Conservation (phyloP, 208 protist genomes). For the Acanthamoeba sp. region DNA sequence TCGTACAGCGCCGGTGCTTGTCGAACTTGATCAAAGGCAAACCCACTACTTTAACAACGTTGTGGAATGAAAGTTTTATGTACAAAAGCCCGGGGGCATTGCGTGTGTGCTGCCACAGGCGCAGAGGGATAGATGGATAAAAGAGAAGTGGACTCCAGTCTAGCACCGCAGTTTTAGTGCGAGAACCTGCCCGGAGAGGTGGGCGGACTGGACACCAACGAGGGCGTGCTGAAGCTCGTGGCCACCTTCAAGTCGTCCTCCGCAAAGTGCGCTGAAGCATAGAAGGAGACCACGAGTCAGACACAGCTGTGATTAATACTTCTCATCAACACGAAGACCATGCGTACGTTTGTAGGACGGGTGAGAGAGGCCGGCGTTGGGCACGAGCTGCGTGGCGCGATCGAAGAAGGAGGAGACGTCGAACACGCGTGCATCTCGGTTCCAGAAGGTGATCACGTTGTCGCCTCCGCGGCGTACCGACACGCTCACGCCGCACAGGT, state of each 20-base stretch:
- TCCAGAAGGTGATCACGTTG: constrained; percentile 34
- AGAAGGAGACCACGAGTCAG: neutral
- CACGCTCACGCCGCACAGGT: constrained; percentile 17
- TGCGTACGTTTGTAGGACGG: constrained; percentile 1
- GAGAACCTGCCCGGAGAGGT: neutral
- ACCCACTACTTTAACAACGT: too few relatives aligned
- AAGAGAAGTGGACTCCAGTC: neutral
- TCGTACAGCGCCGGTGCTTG: too few relatives aligned
- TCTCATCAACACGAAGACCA: neutral
- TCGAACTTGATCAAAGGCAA: too few relatives aligned
- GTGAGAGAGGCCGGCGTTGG: constrained; percentile 15
- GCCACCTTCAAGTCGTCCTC: constrained; percentile 2
- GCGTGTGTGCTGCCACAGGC: neutral
- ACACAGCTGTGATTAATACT: neutral
- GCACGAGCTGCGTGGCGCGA: neutral
- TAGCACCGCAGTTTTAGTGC: neutral
- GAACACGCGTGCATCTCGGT: neutral
- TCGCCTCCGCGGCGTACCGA: neutral
- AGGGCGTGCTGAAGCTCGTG: neutral
- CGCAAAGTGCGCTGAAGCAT: neutral
- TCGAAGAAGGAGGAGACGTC: constrained; percentile 3
- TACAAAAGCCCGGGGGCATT: neutral
- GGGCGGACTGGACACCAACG: neutral
- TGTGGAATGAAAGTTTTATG: neutral
- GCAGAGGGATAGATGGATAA: neutral